Evolutionary conservation across 129 eudicot genomes (phyloP), one percentile per base, ranked within the genome.

Genomic region (Escallonia herrerae): DNA sequence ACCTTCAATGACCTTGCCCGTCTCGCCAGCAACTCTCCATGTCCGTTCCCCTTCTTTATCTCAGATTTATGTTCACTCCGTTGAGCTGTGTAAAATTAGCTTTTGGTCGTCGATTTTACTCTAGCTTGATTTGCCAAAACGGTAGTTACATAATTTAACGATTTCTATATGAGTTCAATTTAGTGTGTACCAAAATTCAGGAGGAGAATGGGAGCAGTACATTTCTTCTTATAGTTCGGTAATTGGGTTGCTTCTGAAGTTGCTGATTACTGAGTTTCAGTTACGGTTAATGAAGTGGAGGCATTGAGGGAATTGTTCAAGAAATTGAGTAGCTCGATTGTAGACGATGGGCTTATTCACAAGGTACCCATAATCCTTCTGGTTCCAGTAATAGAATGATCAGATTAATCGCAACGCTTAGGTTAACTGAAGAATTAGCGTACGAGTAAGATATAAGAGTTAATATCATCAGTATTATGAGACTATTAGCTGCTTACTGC

Each of bases 221-320:
- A 22, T 22, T 22, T 22, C 33, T 22, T 22, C 33, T 22, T 22
- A 0, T 22, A 22, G 33, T 22, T 22, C 33, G 33, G 33, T 22
- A 22, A 22, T 22, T 22, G 0, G 52, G 46, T 5, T 22, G 15
- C 43, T 8, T 54, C 22, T 47, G 5, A 53, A 53, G 33, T 53
- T 52, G 55, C 71, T 47, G n/a, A 1, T 5, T 0, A 15, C 7
- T 40, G 15, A 43, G 45, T 72, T 72, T 15, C 80, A 81, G 86
- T 81, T 74, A 54, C 83, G 5, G 70, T 81, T 57, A 81, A 81
- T 66, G 86, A 81, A 74, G 80, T 81, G 48, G 86, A 81, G 74
- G 86, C 86, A 5, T 49, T 77, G 51, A 77, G 72, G 2, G 86
- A 81, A 47, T 60, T 81, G 78, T 81, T 77, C 46, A 73, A 81